Evolutionary conservation across 345 rosid species (phyloP), one percentile per base, ranked within the genome.

Genomic region (Eucalyptus erythrocorys): DNA sequence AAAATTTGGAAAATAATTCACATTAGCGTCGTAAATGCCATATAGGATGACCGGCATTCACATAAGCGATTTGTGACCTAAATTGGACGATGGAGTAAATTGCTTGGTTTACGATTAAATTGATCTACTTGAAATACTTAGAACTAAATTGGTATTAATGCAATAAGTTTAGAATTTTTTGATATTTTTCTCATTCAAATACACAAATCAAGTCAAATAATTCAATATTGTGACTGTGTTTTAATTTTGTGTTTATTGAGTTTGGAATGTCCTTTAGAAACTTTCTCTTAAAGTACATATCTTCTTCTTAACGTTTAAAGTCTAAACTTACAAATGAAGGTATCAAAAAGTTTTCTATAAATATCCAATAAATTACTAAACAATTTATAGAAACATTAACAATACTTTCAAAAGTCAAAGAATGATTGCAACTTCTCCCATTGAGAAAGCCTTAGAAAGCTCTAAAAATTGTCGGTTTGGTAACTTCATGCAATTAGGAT

Each of bases 1-100:
- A 10, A 1, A 0, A 2, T 50, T 50, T 50, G 2, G 1, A 0
- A 53, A 53, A 53, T 53, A 53, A 26, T 53, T 53, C 26, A 21
- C 24, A 22, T 53, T 53, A 53, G 4, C 1, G 11, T 22, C 1
- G 1, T 19, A 6, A 6, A 22, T 53, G 0, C 0, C 10, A 53
- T 19, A 0, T 53, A 19, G 26, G 11, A 22, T 53, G 0, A 53
- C 4, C 1, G 0, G 0, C 57, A 53, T 21, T 19, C 0, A 53
- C 2, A 0, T 0, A 19, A 53, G 57, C 5, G 21, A 53, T 53
- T 53, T 53, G 24, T 22, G 4, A 22, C 57, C 26, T 53, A 19
- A 19, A 53, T 21, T 53, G 26, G 24, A 19, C 26, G 10, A 53
- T 53, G 57, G 2, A 19, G 24, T 51, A 17, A 51, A 51, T 51